Conservation (phyloP, 2,329 filamentous ascomycete genomes). For the Exophiala oligosperma region DNA sequence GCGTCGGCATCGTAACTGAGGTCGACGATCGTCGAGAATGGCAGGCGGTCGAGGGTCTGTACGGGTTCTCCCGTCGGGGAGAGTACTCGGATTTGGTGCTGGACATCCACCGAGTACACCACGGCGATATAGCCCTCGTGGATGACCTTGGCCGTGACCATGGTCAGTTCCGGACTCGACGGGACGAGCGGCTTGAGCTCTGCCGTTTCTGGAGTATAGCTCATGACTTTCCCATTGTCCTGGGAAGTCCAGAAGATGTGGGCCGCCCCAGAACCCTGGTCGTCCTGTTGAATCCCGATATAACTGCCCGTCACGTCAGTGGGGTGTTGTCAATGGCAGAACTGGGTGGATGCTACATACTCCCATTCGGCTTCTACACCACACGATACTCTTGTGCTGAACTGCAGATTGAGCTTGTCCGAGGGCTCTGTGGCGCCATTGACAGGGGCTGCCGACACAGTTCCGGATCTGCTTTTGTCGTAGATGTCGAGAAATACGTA, state of each 20-base stretch:
- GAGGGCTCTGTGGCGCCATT: background rate
- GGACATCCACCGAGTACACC: constrained; percentile 11
- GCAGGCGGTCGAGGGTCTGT: constrained; percentile 2
- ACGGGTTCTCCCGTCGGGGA: background rate
- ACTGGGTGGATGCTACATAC: too few relatives aligned
- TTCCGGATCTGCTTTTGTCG: constrained; percentile 4
- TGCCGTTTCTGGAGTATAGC: background rate
- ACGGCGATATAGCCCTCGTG: background rate
- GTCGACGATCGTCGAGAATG: constrained; percentile 10
- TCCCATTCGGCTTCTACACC: too few relatives aligned
- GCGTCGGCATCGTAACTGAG: background rate
- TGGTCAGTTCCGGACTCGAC: background rate
- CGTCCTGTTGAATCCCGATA: background rate
- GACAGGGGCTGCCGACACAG: constrained; percentile 1
- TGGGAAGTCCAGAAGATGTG: constrained; percentile 12
- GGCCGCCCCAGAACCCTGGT: too few relatives aligned
- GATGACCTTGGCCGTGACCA: too few relatives aligned
- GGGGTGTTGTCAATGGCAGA: too few relatives aligned
- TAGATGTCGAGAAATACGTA: constrained; percentile 12
- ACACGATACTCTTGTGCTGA: too few relatives aligned
- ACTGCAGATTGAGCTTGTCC: too few relatives aligned
- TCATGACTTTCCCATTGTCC: constrained; percentile 8
- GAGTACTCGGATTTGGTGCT: constrained; percentile 10
- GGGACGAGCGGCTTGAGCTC: background rate
- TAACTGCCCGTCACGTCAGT: too few relatives aligned